Conservation (phyloP, 2,329 filamentous ascomycete species). For the Mollisiaceae sp. region DNA sequence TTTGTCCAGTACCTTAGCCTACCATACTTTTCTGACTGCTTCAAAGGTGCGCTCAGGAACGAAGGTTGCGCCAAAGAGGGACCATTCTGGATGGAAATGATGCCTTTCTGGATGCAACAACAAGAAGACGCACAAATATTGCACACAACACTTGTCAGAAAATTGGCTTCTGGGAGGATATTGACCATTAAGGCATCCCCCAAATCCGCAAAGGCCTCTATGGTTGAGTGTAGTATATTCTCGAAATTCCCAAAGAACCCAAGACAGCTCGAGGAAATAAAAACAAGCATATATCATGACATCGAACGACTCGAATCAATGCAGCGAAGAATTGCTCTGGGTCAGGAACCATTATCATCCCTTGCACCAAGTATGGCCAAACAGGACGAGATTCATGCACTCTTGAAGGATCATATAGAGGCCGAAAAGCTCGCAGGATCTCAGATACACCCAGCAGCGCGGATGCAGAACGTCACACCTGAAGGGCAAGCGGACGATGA, state of each 20-base stretch:
- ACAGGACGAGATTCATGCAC: constrained; percentile 23
- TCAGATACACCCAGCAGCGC: constrained; percentile 36
- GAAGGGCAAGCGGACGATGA: constrained; percentile 38
- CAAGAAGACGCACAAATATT: constrained; percentile 10
- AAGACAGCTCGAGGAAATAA: constrained; percentile 9
- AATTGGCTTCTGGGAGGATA: constrained; percentile 4
- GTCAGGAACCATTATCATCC: constrained; percentile 14
- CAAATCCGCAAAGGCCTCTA: constrained; percentile 17
- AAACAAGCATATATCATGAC: constrained; percentile 16
- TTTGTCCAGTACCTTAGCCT: constrained; percentile 15
- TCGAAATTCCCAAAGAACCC: neutral
- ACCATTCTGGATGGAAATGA: neutral
- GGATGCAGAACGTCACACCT: constrained; percentile 27
- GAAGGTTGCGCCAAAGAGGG: neutral
- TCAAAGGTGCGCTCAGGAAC: neutral
- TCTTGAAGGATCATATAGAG: constrained; percentile 31
- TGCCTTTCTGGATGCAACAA: neutral
- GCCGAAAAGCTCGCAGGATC: constrained; percentile 26
- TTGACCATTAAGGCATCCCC: constrained; percentile 19
- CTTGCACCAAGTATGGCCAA: constrained; percentile 2
- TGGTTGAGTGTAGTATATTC: constrained; percentile 20
- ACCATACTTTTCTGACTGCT: neutral
- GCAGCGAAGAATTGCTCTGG: constrained; percentile 8
- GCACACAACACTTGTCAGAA: constrained; percentile 19
- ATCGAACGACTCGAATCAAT: constrained; percentile 12